Conservation (phyloP, 106 monocot genomes). For the Iris macrosiphon region DNA sequence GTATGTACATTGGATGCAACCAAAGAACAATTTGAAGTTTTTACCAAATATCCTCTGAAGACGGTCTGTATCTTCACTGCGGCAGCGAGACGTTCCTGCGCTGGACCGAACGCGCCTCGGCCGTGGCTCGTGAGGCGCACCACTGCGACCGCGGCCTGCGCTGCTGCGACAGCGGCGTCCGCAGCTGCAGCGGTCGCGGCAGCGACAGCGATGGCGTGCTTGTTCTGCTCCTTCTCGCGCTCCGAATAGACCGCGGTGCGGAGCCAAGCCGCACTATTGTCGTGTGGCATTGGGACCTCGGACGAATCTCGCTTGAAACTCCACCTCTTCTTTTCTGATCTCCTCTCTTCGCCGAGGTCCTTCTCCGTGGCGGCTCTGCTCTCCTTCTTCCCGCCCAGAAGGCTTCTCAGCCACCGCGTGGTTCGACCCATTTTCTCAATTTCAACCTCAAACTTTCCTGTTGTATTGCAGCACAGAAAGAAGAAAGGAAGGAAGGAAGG, state of each 20-base stretch:
- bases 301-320: constrained; percentile 57
- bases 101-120: constrained; percentile 19
- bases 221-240: constrained; percentile 79
- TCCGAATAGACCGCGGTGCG: constrained; percentile 47
- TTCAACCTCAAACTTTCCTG: background rate
- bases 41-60: constrained; percentile 84
- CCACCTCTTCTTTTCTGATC: constrained; percentile 79
- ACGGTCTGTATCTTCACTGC: constrained; percentile 77
- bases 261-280: constrained; percentile 34
- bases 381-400: background rate
- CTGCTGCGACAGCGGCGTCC: constrained; percentile 77
- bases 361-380: background rate
- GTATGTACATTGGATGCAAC: too few relatives aligned
- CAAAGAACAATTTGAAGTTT: too few relatives aligned
- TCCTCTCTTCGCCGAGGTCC: constrained; percentile 8
- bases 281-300: background rate
- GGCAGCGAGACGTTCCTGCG: constrained; percentile 30
- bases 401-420: too few relatives aligned
- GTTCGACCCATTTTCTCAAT: too few relatives aligned
- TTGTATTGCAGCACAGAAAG: background rate
- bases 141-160: constrained; percentile 75
- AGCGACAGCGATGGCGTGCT: constrained; percentile 84
- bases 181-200: constrained; percentile 80
- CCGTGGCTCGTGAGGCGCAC: constrained; percentile 73
- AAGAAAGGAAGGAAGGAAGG: background rate